Conservation (phyloP, 305 asterid species). For the Caryopteris hybrid region DNA sequence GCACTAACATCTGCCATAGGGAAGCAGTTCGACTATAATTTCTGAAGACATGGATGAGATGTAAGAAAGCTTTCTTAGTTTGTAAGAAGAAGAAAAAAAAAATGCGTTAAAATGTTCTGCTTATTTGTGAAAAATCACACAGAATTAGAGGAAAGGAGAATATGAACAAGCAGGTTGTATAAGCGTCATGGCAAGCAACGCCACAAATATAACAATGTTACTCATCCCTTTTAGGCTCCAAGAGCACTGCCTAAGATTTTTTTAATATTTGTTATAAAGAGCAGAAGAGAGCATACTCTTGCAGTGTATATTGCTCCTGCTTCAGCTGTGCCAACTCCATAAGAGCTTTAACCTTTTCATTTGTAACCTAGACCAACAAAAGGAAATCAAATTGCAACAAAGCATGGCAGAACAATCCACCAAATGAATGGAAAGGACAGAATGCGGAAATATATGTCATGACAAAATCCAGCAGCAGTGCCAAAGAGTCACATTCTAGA, state of each 20-base stretch:
- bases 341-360: conserved; percentile 89
- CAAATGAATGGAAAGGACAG: background rate
- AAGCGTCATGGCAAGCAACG: too few relatives aligned
- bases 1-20: too few relatives aligned
- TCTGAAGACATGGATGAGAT: too few relatives aligned
- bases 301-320: conserved; percentile 55
- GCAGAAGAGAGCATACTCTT: conserved; percentile 50
- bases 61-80: too few relatives aligned
- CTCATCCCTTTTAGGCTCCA: too few relatives aligned
- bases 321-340: conserved; percentile 93
- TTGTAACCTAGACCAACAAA: conserved; percentile 65
- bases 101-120: too few relatives aligned
- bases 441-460: background rate
- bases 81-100: too few relatives aligned
- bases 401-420: background rate
- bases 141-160: too few relatives aligned
- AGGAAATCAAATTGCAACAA: conserved; percentile 9
- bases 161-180: too few relatives aligned
- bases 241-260: background rate
- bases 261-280: background rate
- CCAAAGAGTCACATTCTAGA: background rate
- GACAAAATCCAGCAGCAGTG: background rate
- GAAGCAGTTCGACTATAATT: too few relatives aligned
- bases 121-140: too few relatives aligned
- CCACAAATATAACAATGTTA: background rate